Percentiles rank a stretch among this genome's conserved stretches.
Conservation (phyloP, 305 asterid genomes). For the Solanum chacoense region DNA sequence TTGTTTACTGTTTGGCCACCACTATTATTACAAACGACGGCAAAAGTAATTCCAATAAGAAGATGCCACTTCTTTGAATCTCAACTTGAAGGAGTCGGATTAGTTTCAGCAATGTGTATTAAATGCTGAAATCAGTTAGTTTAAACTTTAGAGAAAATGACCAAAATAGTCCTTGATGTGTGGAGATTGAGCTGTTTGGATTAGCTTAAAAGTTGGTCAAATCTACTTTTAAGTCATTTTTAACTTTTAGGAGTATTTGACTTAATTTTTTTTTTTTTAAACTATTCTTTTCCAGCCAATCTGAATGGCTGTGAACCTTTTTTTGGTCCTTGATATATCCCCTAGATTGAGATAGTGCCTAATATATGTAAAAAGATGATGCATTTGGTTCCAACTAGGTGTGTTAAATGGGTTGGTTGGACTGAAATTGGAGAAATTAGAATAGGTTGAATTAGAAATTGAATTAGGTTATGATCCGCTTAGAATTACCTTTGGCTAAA, state of each 20-base stretch:
- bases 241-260: not conserved
- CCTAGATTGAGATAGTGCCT: not conserved
- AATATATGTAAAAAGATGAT: not conserved
- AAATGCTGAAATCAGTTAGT: not conserved
- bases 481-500: not conserved
- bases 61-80: not conserved
- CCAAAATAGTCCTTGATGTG: not conserved
- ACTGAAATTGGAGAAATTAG: not conserved
- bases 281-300: not conserved
- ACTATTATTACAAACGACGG: not conserved
- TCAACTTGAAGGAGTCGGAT: not conserved
- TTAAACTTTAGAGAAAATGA: not conserved
- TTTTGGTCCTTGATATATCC: not conserved
- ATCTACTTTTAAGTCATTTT: not conserved
- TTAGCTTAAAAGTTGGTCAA: not conserved
- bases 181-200: not conserved
- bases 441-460: not conserved
- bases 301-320: not conserved
- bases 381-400: not conserved
- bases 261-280: rapidly evolving
- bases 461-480: not conserved
- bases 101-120: not conserved
- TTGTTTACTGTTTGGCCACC: not conserved
- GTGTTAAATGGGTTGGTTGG: not conserved
- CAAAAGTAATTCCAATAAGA: not conserved